These are phyloP conservation scores for Paraphoma sp. DNA, from an alignment of 2,329 filamentous ascomycete genomes.

Conservation along the genomic window DNA sequence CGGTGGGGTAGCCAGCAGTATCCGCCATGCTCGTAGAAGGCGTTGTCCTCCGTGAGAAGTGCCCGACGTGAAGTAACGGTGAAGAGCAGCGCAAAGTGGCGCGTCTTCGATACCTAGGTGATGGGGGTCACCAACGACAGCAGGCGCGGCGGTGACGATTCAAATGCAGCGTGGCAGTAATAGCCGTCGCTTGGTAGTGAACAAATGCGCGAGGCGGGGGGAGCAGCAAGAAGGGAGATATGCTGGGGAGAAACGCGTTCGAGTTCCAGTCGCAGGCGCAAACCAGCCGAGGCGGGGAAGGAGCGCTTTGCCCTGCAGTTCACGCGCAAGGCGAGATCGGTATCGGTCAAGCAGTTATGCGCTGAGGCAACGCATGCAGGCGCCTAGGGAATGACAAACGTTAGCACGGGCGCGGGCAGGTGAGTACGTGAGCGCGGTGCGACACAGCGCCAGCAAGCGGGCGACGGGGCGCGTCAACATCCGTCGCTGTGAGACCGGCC, in stretches of 20 bases:
- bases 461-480: slow-evolving; percentile 37
- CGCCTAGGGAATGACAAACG: slow-evolving; percentile 39
- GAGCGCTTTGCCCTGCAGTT: slow-evolving; percentile 32
- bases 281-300: slow-evolving; percentile 22
- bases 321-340: slow-evolving; percentile 28
- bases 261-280: slow-evolving; percentile 31
- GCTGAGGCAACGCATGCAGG: slow-evolving; percentile 32
- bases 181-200: slow-evolving; percentile 22
- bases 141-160: no score
- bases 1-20: slow-evolving; percentile 47
- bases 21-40: slow-evolving; percentile 39
- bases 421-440: slow-evolving; percentile 33
- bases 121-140: no score
- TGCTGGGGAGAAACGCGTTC: slow-evolving; percentile 24
- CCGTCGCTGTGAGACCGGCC: slow-evolving; percentile 44
- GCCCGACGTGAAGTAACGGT: no score
- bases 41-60: not conserved
- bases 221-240: slow-evolving; percentile 10
- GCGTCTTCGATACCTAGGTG: no score
- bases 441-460: slow-evolving; percentile 30
- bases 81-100: no score
- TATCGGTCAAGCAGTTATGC: slow-evolving; percentile 34
- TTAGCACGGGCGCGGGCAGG: slow-evolving; percentile 43
- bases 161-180: slow-evolving; percentile 10
- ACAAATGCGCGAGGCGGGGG: slow-evolving; percentile 26